These are phyloP conservation scores for Alternaria gansuensis DNA, from an alignment of 2,329 filamentous ascomycete species.

Conservation along the genomic window DNA sequence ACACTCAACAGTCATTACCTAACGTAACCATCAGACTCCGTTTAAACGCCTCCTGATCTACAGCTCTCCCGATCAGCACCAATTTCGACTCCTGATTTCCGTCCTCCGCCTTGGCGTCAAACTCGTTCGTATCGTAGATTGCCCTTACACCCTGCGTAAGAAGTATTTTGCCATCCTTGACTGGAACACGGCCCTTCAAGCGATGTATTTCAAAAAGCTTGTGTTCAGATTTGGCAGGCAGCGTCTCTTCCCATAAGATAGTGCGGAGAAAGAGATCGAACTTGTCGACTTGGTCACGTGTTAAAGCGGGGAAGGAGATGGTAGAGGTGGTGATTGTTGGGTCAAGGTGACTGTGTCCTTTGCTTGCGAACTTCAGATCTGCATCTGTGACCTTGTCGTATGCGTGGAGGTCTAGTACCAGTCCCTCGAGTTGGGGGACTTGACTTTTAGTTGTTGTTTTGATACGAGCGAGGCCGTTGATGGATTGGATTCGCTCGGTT, in stretches of 20 bases:
- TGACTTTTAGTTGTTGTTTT: slow-evolving; percentile 81
- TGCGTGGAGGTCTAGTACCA: slow-evolving; percentile 88
- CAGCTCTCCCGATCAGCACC: slow-evolving; percentile 45
- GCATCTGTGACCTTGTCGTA: slow-evolving; percentile 80
- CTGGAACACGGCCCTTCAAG: slow-evolving; percentile 78
- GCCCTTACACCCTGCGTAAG: slow-evolving; percentile 92
- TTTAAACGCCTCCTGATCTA: slow-evolving; percentile 34
- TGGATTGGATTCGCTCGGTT: slow-evolving; percentile 75
- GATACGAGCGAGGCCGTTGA: slow-evolving; percentile 88
- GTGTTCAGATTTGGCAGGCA: slow-evolving; percentile 56
- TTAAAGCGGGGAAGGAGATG: slow-evolving; percentile 71
- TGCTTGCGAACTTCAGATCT: slow-evolving; percentile 71
- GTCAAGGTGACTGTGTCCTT: slow-evolving; percentile 91
- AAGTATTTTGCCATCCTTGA: slow-evolving; percentile 71
- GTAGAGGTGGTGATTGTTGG: slow-evolving; percentile 86
- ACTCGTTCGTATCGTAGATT: slow-evolving; percentile 88
- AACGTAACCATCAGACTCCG: slow-evolving; percentile 22
- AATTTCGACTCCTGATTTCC: slow-evolving; percentile 35
- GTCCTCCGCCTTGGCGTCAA: not conserved
- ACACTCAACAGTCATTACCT: not conserved
- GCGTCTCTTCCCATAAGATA: slow-evolving; percentile 79
- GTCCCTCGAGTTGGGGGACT: slow-evolving; percentile 83
- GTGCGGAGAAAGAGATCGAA: slow-evolving; percentile 85
- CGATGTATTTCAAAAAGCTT: slow-evolving; percentile 81
- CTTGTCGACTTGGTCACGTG: slow-evolving; percentile 63